Evolutionary conservation across 2,329 filamentous ascomycete species (phyloP).

Genomic region (Macrophomina tecta): DNA sequence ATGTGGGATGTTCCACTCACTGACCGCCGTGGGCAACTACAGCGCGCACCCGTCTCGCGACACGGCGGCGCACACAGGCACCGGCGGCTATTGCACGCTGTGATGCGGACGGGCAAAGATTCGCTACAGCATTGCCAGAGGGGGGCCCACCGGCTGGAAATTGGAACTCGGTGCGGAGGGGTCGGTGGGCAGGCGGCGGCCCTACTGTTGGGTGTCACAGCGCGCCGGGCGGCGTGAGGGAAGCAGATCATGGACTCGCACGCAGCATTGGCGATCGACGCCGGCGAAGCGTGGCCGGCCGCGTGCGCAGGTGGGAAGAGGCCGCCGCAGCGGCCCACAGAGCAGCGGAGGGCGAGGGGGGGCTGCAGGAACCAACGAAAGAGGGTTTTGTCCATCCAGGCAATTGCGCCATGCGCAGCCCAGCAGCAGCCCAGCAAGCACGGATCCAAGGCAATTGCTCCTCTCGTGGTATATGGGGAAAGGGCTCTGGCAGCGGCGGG

Average conservation of each 20-base stretch:
- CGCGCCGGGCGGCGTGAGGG: background rate
- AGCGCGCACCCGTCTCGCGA: background rate
- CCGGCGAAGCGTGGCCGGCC: background rate
- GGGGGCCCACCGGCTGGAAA: background rate
- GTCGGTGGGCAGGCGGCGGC: background rate
- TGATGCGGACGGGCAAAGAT: background rate
- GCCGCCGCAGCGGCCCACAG: background rate
- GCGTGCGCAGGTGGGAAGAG: background rate
- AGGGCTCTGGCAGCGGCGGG: background rate
- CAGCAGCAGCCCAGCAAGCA: background rate
- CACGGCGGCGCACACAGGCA: background rate
- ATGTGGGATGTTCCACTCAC: background rate
- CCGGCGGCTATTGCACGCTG: background rate
- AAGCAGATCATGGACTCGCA: constrained; percentile 21
- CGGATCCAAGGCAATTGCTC: background rate
- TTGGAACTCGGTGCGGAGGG: background rate
- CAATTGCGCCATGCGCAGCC: constrained; percentile 9
- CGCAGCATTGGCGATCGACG: background rate
- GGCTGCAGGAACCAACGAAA: constrained; percentile 14
- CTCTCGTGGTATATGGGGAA: background rate
- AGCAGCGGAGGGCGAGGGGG: background rate
- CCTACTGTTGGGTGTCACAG: background rate
- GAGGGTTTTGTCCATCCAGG: background rate
- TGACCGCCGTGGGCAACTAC: constrained; percentile 9
- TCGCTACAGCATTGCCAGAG: constrained; percentile 6